Evolutionary conservation across 2,329 filamentous ascomycete genomes (phyloP), one percentile per base, ranked within the genome.

Genomic region (Aspergillus hortae): DNA sequence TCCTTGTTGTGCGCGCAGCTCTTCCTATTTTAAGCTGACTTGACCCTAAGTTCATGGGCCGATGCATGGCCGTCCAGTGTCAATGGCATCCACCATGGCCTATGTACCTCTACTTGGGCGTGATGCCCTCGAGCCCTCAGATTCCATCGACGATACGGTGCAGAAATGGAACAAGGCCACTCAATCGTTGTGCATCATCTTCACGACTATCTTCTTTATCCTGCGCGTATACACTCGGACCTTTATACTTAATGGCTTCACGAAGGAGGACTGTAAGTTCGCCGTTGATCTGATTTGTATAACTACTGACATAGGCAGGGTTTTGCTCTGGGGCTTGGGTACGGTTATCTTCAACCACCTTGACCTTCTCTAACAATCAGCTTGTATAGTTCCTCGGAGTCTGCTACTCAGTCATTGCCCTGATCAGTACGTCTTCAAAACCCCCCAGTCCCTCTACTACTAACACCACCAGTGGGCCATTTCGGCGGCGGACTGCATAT

Each of bases 401-500:
- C n/a, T 52, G 44, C 11, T 63, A 65, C 47, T 65, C 59, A 7
- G 25, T 61, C 7, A 59, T 63, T 45, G 54, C 62, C 1, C 40
- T 65, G 23, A 57, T 61, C 44, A 63, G 61, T 65, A 54, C 36
- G 61, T 15, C 4, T 43, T 12, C 23, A 5, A 4, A 6, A 4
- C n/a, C 14, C 4, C 9, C 9, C 4, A 12, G 17, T 40, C 12
- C 15, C 11, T 7, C 40, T 52, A 44, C 40, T 30, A n/a, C 48
- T 62, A 50, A 64, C 35, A 7, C 25, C 3, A 11, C 6, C 35
- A 67, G 63, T 67, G 65, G 65, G 65, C 25, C 47, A 62, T 14
- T 66, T 70, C 49, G 72, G 71, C 38, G 72, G 70, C 33, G 73
- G 73, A 2, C 51, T 67, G 14, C 67, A 76, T 48, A 53, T 64